Conservation (phyloP, 306 rosid genomes). For the Prunus salicina region DNA sequence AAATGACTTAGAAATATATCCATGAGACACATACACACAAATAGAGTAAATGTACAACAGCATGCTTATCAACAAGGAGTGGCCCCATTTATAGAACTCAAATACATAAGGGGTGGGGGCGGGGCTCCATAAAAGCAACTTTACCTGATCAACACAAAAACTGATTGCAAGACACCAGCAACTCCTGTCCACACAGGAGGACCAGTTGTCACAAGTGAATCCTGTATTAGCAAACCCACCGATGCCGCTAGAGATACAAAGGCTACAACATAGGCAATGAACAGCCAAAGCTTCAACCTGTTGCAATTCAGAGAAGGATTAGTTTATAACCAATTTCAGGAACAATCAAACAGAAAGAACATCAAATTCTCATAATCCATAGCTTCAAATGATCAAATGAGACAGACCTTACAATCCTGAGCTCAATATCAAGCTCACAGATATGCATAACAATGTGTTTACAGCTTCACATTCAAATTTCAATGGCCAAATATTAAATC, state of each 20-base stretch:
- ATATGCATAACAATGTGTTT: not conserved
- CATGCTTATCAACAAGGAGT: not conserved
- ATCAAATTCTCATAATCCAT: not conserved
- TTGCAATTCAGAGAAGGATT: constrained; percentile 24
- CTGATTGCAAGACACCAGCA: constrained; percentile 92
- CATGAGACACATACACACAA: not conserved
- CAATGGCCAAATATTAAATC: not conserved
- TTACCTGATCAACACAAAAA: constrained; percentile 82
- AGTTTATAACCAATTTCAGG: constrained; percentile 9
- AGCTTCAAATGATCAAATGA: not conserved
- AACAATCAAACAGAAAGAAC: not conserved
- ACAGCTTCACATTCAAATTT: not conserved
- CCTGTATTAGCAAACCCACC: constrained; percentile 87
- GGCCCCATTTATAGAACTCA: not conserved
- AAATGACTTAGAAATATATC: not conserved
- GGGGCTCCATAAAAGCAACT: constrained; percentile 1
- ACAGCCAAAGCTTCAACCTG: constrained; percentile 99
- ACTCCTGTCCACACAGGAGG: constrained; percentile 95
- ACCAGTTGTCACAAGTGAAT: constrained; percentile 76
- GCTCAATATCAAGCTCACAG: not conserved
- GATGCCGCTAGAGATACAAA: constrained; percentile 98
- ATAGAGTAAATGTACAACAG: not conserved
- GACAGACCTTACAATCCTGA: not conserved
- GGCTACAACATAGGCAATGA: constrained; percentile 91
- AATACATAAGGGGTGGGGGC: not conserved